phyloP scores from a whole-genome alignment of 2,329 filamentous ascomycete species.

The Hirsutella minnesotensis region DNA sequence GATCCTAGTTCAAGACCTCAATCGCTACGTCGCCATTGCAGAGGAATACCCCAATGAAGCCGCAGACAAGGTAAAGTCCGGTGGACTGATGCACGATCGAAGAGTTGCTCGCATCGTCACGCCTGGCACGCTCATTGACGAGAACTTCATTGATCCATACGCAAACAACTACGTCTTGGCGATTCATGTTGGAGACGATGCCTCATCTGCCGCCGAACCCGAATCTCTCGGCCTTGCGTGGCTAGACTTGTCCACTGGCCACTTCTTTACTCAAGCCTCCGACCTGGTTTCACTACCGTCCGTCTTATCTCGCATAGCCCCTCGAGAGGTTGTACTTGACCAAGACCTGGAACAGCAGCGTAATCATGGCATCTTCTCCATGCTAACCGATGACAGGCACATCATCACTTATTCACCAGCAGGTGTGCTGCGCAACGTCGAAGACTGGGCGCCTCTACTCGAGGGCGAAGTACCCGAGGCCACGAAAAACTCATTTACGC shows the following conservation, averaged over 20 bases:
- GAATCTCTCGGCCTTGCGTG: conserved; percentile 66
- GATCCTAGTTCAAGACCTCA: conserved; percentile 79
- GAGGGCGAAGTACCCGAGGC: conserved; percentile 55
- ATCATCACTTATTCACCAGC: conserved; percentile 60
- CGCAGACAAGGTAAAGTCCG: conserved; percentile 57
- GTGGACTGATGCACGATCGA: conserved; percentile 74
- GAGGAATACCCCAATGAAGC: conserved; percentile 78
- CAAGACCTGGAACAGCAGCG: conserved; percentile 44
- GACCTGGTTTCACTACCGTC: conserved; percentile 64
- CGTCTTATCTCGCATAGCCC: conserved; percentile 68
- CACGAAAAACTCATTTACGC: conserved; percentile 44
- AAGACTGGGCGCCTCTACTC: conserved; percentile 65
- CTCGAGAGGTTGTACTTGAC: conserved; percentile 75
- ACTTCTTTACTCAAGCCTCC: conserved; percentile 77
- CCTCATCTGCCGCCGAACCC: conserved; percentile 3
- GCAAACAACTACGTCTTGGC: conserved; percentile 88
- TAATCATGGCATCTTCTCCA: conserved; percentile 48
- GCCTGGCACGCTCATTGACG: conserved; percentile 90
- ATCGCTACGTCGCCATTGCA: conserved; percentile 83
- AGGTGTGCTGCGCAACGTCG: conserved; percentile 33
- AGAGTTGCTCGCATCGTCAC: conserved; percentile 81
- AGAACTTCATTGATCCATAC: conserved; percentile 91
- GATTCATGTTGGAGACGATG: conserved; percentile 42
- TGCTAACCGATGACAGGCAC: conserved; percentile 65
- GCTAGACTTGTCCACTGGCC: conserved; percentile 89